Evolutionary conservation across 805 yeast species (phyloP), one percentile per base, ranked within the genome.

Genomic region (Sungouiella thailandica): DNA sequence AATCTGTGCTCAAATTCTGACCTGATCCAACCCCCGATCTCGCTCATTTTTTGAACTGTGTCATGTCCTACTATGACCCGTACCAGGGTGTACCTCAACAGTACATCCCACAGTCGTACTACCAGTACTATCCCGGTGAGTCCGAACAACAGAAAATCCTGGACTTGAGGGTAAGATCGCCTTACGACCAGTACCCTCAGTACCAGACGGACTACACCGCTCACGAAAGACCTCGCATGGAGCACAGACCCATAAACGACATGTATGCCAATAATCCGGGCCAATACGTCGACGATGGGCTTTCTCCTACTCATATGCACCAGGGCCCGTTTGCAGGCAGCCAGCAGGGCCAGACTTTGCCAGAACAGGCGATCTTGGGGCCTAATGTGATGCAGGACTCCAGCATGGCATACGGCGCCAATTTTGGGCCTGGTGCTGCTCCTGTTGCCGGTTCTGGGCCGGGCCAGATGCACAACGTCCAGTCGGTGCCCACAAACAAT

Each of bases 61-160:
- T 12, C 28, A 65, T 66, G 72, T 55, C 70, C 26, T 65, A 63
- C 52, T 65, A 63, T 47, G 65, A 63, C 32, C 65, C 63, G 11
- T 65, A 56, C 45, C 70, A 58, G 41, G 61, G 59, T 26, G 44
- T 55, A 12, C 60, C 68, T 32, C 70, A 38, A 27, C 49, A 62
- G 36, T 62, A 57, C 43, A 47, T 57, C 37, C 43, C 39, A 12
- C 68, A 59, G 35, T 59, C 59, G 2, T 64, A 53, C 43, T 59
- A 61, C 41, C 68, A 57, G 35, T 59, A 52, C 38, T 56, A 52
- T 31, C 31, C 12, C 13, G 32, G 17, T n/a, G 17, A 23, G 25
- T 16, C 36, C 15, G 34, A 30, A 25, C 41, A 28, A 28, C 30
- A n/a, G 23, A 7, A 17, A 5, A n/a, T 28, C 16, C 16, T n/a